Base-by-base conservation (phyloP, 768 basidiomycete species). In the Psilocybe cubensis region DNA sequence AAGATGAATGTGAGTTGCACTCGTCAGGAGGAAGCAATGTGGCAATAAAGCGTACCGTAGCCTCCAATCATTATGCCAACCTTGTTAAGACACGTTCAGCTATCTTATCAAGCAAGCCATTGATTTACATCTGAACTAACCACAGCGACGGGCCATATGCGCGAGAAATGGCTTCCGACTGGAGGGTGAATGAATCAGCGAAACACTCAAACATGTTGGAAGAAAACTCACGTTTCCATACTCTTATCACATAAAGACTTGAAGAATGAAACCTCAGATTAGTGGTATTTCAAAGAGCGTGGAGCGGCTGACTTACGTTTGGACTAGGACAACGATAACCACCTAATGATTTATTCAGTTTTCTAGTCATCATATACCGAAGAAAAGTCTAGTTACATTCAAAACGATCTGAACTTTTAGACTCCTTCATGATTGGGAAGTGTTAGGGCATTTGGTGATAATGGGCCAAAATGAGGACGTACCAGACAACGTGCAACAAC, bases 231-330 rank as follows among this genome's bases (percentile, higher is more conserved):
- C 79, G 72, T 40, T 75, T 68, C 76, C 78, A 79, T 11, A 79
- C 72, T 7, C 79, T 72, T 45, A 74, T 68, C 9, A 77, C 69
- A 48, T 81, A 81, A 31, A 79, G 62, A 61, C 78, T 79, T 31
- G 31, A 9, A 24, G 9, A 27, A 23, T n/a, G 54, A 28, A 46
- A 51, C n/a, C 14, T 14, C 29, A n/a, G 40, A 44, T 33, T 33
- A 33, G 6, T 33, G 12, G 31, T 33, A 12, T 12, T 33, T 7
- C 12, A 7, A 33, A 7, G 31, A 12, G 31, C 31, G 7, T 33
- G 31, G 31, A 33, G 12, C 31, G 31, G 18, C 27, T 24, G 14
- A 41, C 49, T 40, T 54, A 77, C 76, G 70, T 69, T 60, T 79
- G 78, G 1, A 79, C 77, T n/a, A 77, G 35, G 1, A 79, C 58